These are phyloP conservation scores for Prunus davidiana DNA, from an alignment of 306 rosid species.

Conservation along the genomic window DNA sequence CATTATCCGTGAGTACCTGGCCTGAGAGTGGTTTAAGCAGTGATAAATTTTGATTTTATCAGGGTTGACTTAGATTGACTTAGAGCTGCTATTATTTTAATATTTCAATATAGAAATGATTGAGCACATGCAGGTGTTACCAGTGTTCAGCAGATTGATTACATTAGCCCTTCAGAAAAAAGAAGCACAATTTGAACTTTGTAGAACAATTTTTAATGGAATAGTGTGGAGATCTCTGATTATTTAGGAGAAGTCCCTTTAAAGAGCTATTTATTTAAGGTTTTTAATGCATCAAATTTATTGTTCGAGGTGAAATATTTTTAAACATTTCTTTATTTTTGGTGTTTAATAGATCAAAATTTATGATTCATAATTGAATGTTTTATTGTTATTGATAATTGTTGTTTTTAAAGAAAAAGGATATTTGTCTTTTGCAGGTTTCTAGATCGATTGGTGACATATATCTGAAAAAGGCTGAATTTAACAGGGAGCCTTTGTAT, in stretches of 20 bases:
- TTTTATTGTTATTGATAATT: not conserved
- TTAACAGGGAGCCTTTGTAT: constrained; percentile 76
- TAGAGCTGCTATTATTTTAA: not conserved
- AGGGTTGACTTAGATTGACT: not conserved
- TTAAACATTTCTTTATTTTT: not conserved
- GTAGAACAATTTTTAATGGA: not conserved
- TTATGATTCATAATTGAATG: not conserved
- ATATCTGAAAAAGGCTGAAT: constrained; percentile 77
- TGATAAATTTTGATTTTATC: not conserved
- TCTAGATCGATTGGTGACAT: constrained; percentile 83
- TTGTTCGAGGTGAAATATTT: not conserved
- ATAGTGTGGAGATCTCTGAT: not conserved
- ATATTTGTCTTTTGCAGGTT: constrained; percentile 41
- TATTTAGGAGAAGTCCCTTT: not conserved
- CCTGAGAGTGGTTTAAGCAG: not conserved
- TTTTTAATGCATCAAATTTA: not conserved
- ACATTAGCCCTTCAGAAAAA: not conserved
- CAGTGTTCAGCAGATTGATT: not conserved
- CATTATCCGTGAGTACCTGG: not conserved
- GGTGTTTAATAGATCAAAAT: not conserved
- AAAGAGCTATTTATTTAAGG: not conserved
- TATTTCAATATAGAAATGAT: not conserved
- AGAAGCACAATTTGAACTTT: not conserved
- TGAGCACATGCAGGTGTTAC: not conserved
- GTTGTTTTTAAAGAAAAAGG: not conserved